phyloP scores from a whole-genome alignment of 179 eudicot genomes.

The Nepenthes alata region DNA sequence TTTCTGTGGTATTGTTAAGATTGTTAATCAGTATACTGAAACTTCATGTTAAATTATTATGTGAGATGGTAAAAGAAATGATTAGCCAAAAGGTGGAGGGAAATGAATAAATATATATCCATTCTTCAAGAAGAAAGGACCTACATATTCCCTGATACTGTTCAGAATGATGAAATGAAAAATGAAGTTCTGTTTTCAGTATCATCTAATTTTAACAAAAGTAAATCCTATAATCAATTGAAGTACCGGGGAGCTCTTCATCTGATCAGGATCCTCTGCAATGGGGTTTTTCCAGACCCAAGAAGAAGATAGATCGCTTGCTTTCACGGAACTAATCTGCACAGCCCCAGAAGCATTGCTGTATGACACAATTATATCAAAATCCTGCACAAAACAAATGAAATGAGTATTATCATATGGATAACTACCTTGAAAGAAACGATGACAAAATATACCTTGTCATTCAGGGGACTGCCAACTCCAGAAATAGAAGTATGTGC shows the following conservation, averaged over 20 bases:
- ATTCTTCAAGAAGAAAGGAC: neutral
- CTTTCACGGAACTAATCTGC: constrained; percentile 58
- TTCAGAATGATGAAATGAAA: neutral
- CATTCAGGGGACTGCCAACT: constrained; percentile 22
- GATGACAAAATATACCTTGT: constrained; percentile 37
- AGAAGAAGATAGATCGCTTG: constrained; percentile 77
- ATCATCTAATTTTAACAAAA: neutral
- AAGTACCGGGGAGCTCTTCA: constrained; percentile 38
- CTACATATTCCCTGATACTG: neutral
- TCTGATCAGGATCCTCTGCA: constrained; percentile 22
- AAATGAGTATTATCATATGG: constrained; percentile 16
- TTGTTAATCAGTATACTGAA: too few species aligned
- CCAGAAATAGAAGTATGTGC: constrained; percentile 16
- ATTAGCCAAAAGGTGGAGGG: neutral
- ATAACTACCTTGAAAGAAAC: constrained; percentile 11
- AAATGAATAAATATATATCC: neutral
- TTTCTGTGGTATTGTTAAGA: constrained; percentile 16
- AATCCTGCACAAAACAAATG: constrained; percentile 47
- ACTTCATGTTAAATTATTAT: too few species aligned
- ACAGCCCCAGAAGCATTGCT: constrained; percentile 68
- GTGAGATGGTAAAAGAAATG: neutral
- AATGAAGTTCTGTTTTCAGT: too few species aligned
- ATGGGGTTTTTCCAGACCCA: constrained; percentile 84
- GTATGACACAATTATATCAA: constrained; percentile 86
- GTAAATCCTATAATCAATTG: constrained; percentile 1